phyloP scores from a whole-genome alignment of 148 eudicot genomes.

The Camellia japonica region DNA sequence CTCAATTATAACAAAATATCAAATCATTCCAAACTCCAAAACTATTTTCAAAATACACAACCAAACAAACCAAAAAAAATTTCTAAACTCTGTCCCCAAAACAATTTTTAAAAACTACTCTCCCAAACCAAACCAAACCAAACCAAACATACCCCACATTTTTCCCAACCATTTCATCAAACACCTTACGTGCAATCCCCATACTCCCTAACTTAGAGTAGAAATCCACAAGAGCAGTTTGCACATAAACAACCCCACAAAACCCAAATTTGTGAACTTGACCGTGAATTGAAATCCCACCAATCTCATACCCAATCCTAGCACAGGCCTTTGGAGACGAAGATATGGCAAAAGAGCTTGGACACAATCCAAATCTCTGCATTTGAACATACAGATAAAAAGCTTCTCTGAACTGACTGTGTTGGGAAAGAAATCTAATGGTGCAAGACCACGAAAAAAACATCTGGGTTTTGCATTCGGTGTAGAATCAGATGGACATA shows the following conservation, averaged over 20 bases:
- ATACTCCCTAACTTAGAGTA: slow-evolving; percentile 39
- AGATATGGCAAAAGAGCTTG: slow-evolving; percentile 47
- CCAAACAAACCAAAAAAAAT: no score
- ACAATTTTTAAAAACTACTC: no score
- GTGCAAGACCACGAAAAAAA: slow-evolving; percentile 39
- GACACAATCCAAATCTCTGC: slow-evolving; percentile 41
- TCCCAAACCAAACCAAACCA: no score
- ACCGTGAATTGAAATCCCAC: slow-evolving; percentile 63
- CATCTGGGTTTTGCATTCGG: slow-evolving; percentile 36
- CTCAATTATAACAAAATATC: no score
- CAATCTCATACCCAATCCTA: slow-evolving; percentile 31
- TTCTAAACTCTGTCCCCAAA: no score
- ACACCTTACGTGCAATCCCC: no score
- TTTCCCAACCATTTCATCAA: no score
- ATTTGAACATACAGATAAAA: slow-evolving; percentile 46
- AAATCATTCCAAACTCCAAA: no score
- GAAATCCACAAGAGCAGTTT: slow-evolving; percentile 64
- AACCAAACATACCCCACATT: no score
- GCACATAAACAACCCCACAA: slow-evolving; percentile 53
- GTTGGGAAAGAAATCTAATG: slow-evolving; percentile 46
- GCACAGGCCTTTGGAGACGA: slow-evolving; percentile 68
- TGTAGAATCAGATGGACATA: slow-evolving; percentile 47
- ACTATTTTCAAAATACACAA: no score
- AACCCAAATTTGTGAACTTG: slow-evolving; percentile 57
- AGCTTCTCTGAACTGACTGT: slow-evolving; percentile 54